Base-by-base conservation (phyloP, 208 protist genomes). In the Paratrypanosoma confusum region DNA sequence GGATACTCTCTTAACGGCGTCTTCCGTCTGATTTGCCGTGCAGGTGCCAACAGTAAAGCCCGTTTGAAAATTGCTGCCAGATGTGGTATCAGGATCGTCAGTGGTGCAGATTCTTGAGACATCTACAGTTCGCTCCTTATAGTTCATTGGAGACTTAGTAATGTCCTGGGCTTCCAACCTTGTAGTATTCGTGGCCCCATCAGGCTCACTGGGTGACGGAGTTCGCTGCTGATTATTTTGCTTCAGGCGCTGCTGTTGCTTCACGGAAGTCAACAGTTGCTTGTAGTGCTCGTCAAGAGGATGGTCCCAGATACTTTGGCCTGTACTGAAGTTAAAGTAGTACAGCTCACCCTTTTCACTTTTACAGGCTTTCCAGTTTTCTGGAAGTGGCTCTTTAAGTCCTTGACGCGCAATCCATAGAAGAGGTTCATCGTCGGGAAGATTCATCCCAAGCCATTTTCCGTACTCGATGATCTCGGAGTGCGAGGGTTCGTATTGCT, bases 281-380 rank as follows among this genome's bases (percentile, higher is more conserved):
- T 74, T 72, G 69, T 90, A 97, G 57, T 96, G 75, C n/a, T 93
- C 67, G 47, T 97, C 95, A 36, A 86, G 69, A 10, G 95, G 95
- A 55, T 97, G 95, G 40, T 96, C 91, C 95, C 95, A 97, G 41
- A 84, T 92, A 32, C 72, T 90, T 33, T 95, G 53, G 27, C 83
- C 87, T 0, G 81, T 92, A 37, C 73, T 77, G 49, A 96, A 93
- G 65, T 97, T 97, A 64, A 96, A 97, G 52, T 96, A 97, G 56
- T 97, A 97, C 7, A 97, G 50, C 28, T 96, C 83, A 11, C 88
- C 87, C 27, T 92, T 84, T 31, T 89, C 65, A 31, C 88, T 88
- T 39, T 92, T 78, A 63, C 88, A 95, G 1, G 90, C 87, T 49
- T 90, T 96, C 92, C 94, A 97, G 50, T 87, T 40, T 6, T 95